phyloP scores from a whole-genome alignment of 2,329 filamentous ascomycete species.

The Fusarium tupiense region DNA sequence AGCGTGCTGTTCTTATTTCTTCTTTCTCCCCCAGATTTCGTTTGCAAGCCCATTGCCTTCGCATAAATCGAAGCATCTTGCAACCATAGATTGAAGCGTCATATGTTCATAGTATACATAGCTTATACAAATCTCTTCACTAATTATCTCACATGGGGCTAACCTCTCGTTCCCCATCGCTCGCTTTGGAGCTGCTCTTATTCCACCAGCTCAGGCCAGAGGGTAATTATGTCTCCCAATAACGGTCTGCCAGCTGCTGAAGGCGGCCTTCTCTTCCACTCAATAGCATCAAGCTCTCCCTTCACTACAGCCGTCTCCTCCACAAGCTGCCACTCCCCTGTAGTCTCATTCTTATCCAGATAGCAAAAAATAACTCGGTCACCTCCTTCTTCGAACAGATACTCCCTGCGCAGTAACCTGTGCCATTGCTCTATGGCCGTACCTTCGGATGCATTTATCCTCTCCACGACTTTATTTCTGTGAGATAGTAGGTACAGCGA shows the following conservation, averaged over 20 bases:
- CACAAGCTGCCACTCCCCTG: constrained; percentile 29
- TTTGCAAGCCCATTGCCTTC: background rate
- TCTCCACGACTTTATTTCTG: constrained; percentile 44
- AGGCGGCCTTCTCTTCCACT: constrained; percentile 29
- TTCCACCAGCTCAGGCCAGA: constrained; percentile 11
- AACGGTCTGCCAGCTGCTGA: constrained; percentile 27
- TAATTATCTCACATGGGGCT: background rate
- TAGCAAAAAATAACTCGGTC: constrained; percentile 46
- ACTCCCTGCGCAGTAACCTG: constrained; percentile 48
- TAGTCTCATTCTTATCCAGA: constrained; percentile 34
- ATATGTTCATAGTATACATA: no score
- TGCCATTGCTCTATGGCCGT: constrained; percentile 45
- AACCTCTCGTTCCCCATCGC: no score
- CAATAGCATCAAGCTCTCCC: constrained; percentile 13
- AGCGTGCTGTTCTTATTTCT: background rate
- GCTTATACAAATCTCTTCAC: background rate
- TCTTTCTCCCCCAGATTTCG: background rate
- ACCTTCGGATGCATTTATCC: constrained; percentile 41
- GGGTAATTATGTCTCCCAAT: constrained; percentile 15
- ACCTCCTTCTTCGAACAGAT: constrained; percentile 49
- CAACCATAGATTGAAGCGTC: background rate
- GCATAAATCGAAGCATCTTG: background rate
- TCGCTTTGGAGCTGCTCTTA: background rate
- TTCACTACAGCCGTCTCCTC: constrained; percentile 30
- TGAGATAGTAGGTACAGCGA: constrained; percentile 43